Evolutionary conservation across 2,329 filamentous ascomycete species (phyloP), one percentile per base, ranked within the genome.

Genomic region (Nakataea oryzae): DNA sequence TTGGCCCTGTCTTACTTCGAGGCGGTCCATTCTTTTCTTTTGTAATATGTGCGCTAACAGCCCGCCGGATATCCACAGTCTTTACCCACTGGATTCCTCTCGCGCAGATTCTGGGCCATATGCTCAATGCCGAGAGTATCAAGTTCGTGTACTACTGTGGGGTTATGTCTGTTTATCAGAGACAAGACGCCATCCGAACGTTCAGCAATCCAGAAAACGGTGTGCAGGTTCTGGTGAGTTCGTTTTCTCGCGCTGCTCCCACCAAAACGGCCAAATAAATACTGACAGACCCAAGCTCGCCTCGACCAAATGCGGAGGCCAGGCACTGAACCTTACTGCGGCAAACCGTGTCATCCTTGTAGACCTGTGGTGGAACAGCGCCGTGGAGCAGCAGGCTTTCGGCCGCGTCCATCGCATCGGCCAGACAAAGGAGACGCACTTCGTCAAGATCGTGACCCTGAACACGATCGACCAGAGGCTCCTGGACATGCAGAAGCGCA

Each of bases 331-430:
- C 54, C 63, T 81, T 0, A 74, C 69, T 0, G 70, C 64, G 2
- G 78, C 78, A 1, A 84, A 82, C 58, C 77, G 82, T 3, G 79
- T 84, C 27, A 83, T 86, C 26, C 72, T 81, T 0, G 60, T 82
- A 0, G 83, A 86, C 34, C 72, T 76, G 0, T 86, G 82, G 82
- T 91, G 84, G 84, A 90, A 90, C 62, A 71, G 72, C 1, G 75
- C 79, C 0, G 71, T 78, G 0, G 86, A 91, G 66, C 74, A 84
- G n/a, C 88, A 91, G 67, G 86, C 83, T 0, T 79, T 80, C 54
- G 74, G 74, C 1, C 81, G 89, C 0, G 81, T 90, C 0, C 82
- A 81, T 66, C 79, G 89, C 6, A 84, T 86, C 2, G 87, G 87
- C 0, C 89, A 93, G 65, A 64, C 69, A 0, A 81, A 86, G 55